Percentiles rank a stretch among this genome's conserved stretches.
These are phyloP conservation scores for Dissoconium aciculare DNA, from an alignment of 2,329 filamentous ascomycete genomes.

Conservation along the genomic window DNA sequence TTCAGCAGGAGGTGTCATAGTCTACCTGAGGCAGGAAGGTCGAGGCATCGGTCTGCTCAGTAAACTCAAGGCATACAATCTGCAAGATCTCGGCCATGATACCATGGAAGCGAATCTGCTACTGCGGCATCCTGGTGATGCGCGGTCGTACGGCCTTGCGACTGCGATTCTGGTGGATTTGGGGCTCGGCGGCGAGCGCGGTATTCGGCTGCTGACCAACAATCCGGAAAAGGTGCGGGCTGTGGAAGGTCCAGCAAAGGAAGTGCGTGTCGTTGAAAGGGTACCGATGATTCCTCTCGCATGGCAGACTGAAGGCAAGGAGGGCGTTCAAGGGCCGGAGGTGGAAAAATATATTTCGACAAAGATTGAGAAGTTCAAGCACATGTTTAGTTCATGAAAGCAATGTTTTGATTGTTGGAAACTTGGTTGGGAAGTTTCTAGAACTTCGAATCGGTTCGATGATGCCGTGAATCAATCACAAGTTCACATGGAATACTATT, in stretches of 20 bases:
- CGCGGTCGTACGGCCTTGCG: conserved; percentile 85
- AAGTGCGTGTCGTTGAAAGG: conserved; percentile 74
- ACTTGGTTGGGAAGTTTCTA: too few species aligned
- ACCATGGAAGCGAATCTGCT: conserved; percentile 92
- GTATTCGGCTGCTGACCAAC: conserved; percentile 78
- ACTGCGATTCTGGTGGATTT: conserved; percentile 87
- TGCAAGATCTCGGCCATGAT: conserved; percentile 93
- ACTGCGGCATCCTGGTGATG: conserved; percentile 83
- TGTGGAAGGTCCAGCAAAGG: conserved; percentile 78
- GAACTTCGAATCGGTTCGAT: too few species aligned
- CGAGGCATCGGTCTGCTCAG: conserved; percentile 87
- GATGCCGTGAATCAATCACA: too few species aligned
- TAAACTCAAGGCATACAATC: conserved; percentile 95
- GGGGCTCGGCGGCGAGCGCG: conserved; percentile 50
- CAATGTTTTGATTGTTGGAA: too few species aligned
- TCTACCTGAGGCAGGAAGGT: conserved; percentile 91
- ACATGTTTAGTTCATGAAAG: conserved; percentile 28
- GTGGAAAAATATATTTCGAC: conserved; percentile 89
- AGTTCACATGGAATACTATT: too few species aligned
- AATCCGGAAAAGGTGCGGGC: conserved; percentile 95
- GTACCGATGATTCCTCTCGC: conserved; percentile 92
- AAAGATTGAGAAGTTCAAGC: conserved; percentile 49
- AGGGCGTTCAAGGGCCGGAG: conserved; percentile 73
- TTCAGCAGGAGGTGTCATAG: conserved; percentile 67
- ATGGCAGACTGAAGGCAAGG: conserved; percentile 65